Base-by-base conservation (phyloP, 306 rosid genomes). In the peach (Prunus persica) region DNA sequence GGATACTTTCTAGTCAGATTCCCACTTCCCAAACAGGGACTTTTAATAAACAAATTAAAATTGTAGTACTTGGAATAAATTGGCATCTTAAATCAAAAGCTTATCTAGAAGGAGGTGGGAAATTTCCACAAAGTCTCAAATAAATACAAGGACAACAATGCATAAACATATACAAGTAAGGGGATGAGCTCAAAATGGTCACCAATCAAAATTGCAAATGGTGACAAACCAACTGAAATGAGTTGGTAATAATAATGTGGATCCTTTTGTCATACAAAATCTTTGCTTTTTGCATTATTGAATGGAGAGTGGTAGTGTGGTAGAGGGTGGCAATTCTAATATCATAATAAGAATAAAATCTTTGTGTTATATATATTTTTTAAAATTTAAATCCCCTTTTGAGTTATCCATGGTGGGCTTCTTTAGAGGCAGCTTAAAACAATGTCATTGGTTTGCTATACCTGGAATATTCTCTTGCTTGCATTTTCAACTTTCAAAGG, bases 171-270 rank as follows among this genome's bases (percentile, higher is more conserved):
- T 38, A 6, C 43, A 34, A 34, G 41, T 34, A 6, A 34, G 41
- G 41, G 7, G 41, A 5, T 32, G 7, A 32, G 76, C 34, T 81
- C 20, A 32, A 67, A 81, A 47, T 66, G 47, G 57, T 71, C 25
- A 65, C 58, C 50, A 81, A 73, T 72, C 83, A 72, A 77, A 61
- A 55, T 73, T 47, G 73, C 82, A 83, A 78, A 83, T 80, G 73
- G 78, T 83, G 91, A 87, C 93, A 86, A 84, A 86, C 86, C 71
- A 77, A 84, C 71, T 75, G 78, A 73, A 78, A 87, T 84, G 87
- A 89, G 91, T 86, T 84, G 85, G 86, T 72, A 74, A 86, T 89
- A 75, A 86, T 62, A 62, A 28, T 84, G 79, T 72, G 88, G 79
- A 47, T 68, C 80, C 66, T 81, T 61, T 82, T 69, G 74, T 83